phyloP scores from a whole-genome alignment of 768 basidiomycete species.

The Kwoniella sp. region DNA sequence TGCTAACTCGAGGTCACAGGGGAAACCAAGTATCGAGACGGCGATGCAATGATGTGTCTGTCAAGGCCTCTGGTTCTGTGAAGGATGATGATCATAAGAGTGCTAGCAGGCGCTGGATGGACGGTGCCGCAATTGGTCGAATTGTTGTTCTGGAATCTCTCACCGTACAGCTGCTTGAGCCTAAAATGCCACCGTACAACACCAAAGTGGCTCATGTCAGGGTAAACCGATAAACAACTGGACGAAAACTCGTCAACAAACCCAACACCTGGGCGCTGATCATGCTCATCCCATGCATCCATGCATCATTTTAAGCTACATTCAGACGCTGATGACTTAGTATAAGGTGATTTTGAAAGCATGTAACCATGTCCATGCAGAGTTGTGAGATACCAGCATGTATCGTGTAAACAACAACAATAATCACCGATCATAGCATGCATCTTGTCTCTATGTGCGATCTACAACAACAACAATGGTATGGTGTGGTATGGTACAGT shows the following conservation, averaged over 20 bases:
- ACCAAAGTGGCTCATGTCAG: not conserved
- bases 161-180: not conserved
- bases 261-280: too few relatives aligned
- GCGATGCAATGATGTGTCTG: not conserved
- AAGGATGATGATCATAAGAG: too few relatives aligned
- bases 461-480: not conserved
- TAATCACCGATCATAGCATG: not conserved
- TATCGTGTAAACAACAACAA: not conserved
- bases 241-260: not conserved
- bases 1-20: not conserved
- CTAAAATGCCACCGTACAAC: not conserved
- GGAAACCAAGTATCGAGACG: not conserved
- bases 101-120: not conserved
- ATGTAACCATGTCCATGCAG: too few relatives aligned
- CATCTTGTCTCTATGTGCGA: not conserved
- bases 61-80: not conserved
- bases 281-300: not conserved
- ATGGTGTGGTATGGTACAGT: not conserved
- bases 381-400: not conserved
- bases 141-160: not conserved
- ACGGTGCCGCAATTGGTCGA: slow-evolving; percentile 1
- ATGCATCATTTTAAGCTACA: too few relatives aligned
- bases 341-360: too few relatives aligned
- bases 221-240: slow-evolving; percentile 6
- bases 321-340: too few relatives aligned